Conservation (phyloP, 2,329 filamentous ascomycete species). For the Aulographum hederae region DNA sequence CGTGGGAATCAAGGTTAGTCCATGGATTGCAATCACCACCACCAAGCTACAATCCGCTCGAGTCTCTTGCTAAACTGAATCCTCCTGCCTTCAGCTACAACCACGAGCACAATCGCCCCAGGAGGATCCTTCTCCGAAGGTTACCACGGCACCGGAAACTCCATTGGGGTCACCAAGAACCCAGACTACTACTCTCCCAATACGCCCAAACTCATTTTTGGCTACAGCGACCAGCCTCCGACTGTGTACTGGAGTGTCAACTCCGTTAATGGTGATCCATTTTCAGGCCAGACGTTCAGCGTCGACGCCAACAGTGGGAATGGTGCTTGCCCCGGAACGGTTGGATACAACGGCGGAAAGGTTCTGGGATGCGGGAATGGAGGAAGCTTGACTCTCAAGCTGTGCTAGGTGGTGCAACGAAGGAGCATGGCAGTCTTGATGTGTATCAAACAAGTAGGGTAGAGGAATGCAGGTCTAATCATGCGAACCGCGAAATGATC, state of each 20-base stretch:
- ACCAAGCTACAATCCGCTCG: too few relatives aligned
- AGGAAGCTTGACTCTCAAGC: too few relatives aligned
- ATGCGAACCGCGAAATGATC: too few relatives aligned
- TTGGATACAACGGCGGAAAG: background rate
- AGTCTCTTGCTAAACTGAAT: too few relatives aligned
- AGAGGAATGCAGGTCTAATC: too few relatives aligned
- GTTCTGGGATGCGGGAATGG: too few relatives aligned
- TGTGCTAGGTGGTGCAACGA: too few relatives aligned
- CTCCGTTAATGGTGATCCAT: background rate
- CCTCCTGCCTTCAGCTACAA: too few relatives aligned
- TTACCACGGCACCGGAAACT: background rate
- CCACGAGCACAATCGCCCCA: background rate
- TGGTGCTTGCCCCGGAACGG: background rate
- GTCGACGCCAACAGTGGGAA: background rate
- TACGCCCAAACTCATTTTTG: background rate
- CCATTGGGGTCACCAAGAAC: background rate
- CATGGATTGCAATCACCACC: too few relatives aligned
- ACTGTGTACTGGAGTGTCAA: background rate
- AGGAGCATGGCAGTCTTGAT: too few relatives aligned
- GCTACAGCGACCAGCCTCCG: background rate
- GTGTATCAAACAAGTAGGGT: too few relatives aligned
- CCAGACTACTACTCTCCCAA: slow-evolving; percentile 1
- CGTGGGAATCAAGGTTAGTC: background rate
- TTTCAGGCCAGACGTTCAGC: background rate
- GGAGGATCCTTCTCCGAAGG: background rate